Base-by-base conservation (phyloP, 1,284 basidiomycete species). In the Moniliophthora roreri region DNA sequence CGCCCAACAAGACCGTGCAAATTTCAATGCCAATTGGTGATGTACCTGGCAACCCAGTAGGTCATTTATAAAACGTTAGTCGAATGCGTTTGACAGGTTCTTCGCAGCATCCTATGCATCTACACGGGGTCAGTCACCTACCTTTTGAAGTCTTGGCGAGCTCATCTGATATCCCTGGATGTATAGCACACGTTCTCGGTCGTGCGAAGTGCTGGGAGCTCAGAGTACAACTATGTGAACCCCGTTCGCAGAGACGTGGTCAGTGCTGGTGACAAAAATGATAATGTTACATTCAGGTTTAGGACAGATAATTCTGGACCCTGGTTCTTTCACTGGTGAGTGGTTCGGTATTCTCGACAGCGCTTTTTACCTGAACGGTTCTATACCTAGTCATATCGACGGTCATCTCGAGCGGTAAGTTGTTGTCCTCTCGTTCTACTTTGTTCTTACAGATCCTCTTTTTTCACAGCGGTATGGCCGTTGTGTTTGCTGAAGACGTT, bases 401-500 rank as follows among this genome's bases (percentile, higher is more conserved):
- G 74, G 65, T 66, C 74, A 74, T 48, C 60, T 73, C 3, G 58
- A 64, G n/a, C 62, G 60, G 71, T 72, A 59, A 37, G 66, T 51
- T 7, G 16, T 50, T 20, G 44, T 5, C 32, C 3, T 18, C 18
- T 39, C 11, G 35, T n/a, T 20, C 26, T 9, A 34, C 20, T 21
- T n/a, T 11, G 20, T 46, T 28, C 8, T 23, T 11, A n/a, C 24
- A 13, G 28, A 11, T 13, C 23, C 15, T 10, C 23, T 18, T 10
- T 21, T 8, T 24, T 48, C 13, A 10, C 39, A 74, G 69, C 40
- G 73, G 71, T 16, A 64, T 74, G 58, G 70, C 71, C 2, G 60
- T 74, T 23, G 64, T 74, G n/a, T 70, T 75, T 45, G 72, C 69
- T 26, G 72, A 74, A 57, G 62, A 73, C 54, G 53, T 63, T 11